Evolutionary conservation across 2,329 filamentous ascomycete genomes (phyloP).

Genomic region (Sporothrix phasma): DNA sequence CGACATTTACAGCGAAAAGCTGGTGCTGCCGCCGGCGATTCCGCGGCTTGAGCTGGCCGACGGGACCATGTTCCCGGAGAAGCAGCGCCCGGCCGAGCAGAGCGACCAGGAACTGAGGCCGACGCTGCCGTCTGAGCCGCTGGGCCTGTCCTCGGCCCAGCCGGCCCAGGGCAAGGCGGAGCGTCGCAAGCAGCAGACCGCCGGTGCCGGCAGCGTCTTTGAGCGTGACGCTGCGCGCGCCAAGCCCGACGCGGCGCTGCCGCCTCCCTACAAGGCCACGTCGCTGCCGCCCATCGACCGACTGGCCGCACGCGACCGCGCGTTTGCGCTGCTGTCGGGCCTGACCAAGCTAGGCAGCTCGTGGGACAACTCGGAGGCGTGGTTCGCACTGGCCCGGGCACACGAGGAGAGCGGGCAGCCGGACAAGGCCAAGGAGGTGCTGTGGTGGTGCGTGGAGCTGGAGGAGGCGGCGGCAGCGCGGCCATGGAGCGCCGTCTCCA

Average conservation of each 20-base stretch:
- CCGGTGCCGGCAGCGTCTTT: not conserved
- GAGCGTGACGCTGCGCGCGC: not conserved
- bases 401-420: slow-evolving; percentile 79
- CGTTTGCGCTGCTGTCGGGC: slow-evolving; percentile 70
- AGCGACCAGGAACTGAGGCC: slow-evolving; percentile 10
- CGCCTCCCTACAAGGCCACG: slow-evolving; percentile 44
- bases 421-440: slow-evolving; percentile 80
- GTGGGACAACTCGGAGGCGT: slow-evolving; percentile 90
- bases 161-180: not conserved
- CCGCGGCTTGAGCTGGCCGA: slow-evolving; percentile 32
- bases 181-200: not conserved
- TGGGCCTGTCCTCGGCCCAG: slow-evolving; percentile 31
- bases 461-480: slow-evolving; percentile 77
- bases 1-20: slow-evolving; percentile 66
- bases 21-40: slow-evolving; percentile 49
- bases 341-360: slow-evolving; percentile 77
- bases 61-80: slow-evolving; percentile 23
- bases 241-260: slow-evolving; percentile 25
- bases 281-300: slow-evolving; percentile 66
- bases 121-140: slow-evolving; percentile 34
- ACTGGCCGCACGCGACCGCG: slow-evolving; percentile 81
- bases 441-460: slow-evolving; percentile 97
- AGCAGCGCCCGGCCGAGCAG: slow-evolving; percentile 13
- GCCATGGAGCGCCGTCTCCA: slow-evolving; percentile 62
- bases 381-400: slow-evolving; percentile 77